Conservation (phyloP, 176 grass and related monocot species). For the Neostapfia colusana region DNA sequence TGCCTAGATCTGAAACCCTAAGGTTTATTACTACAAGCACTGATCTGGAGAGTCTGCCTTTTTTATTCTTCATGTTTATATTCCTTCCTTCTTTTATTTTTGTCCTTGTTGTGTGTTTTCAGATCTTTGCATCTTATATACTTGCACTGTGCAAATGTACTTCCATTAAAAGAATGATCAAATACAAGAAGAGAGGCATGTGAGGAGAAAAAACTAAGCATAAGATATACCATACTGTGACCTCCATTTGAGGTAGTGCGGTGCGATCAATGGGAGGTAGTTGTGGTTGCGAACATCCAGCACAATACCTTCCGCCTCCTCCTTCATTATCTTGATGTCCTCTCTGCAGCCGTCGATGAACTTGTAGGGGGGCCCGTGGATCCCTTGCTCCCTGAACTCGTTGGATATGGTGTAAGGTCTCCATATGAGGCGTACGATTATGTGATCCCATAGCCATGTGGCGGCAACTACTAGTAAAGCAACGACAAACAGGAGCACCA, state of each 20-base stretch:
- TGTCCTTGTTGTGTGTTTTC: background rate
- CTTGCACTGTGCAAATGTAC: too few relatives aligned
- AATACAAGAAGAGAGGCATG: background rate
- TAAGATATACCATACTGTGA: slow-evolving; percentile 42
- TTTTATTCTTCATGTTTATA: background rate
- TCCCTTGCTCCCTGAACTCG: slow-evolving; percentile 39
- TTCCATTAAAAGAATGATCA: background rate
- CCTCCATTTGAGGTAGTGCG: slow-evolving; percentile 43
- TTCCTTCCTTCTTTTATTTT: background rate
- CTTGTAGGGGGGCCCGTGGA: slow-evolving; percentile 49
- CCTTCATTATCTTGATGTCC: slow-evolving; percentile 35
- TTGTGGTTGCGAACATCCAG: slow-evolving; percentile 42
- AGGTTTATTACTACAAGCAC: background rate
- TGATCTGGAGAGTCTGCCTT: background rate
- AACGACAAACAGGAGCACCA: background rate
- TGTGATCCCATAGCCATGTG: slow-evolving; percentile 27
- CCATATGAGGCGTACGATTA: slow-evolving; percentile 38
- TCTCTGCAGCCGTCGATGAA: slow-evolving; percentile 37
- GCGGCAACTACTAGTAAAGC: background rate
- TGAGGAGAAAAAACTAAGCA: background rate
- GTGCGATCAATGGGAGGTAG: slow-evolving; percentile 29
- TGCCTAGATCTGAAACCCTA: too few relatives aligned
- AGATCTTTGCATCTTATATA: background rate
- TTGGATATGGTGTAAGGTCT: slow-evolving; percentile 41
- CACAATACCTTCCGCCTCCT: background rate